phyloP scores from a whole-genome alignment of 1,284 basidiomycete genomes.

The Ceratobasidium sp. region DNA sequence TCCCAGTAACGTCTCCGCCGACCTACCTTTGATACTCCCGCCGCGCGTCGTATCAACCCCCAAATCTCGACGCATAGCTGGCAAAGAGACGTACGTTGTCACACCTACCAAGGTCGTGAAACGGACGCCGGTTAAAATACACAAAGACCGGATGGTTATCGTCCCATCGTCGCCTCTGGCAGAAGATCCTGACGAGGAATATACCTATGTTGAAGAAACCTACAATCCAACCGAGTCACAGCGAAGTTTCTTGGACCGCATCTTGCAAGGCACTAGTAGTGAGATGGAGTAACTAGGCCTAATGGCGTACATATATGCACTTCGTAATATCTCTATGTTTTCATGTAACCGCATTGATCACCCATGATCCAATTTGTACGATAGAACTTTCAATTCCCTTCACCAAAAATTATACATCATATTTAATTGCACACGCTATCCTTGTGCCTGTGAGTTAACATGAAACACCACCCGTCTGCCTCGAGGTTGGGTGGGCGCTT shows the following conservation, averaged over 20 bases:
- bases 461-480: no score
- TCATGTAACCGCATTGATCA: not conserved
- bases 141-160: not conserved
- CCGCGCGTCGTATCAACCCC: not conserved
- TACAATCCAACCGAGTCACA: conserved; percentile 26
- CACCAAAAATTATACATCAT: not conserved
- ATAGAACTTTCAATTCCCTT: not conserved
- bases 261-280: conserved; percentile 6
- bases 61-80: not conserved
- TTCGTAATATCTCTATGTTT: not conserved
- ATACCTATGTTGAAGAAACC: conserved; percentile 24
- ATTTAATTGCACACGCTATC: no score
- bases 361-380: conserved; percentile 5
- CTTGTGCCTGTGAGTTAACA: no score
- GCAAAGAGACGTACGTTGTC: conserved; percentile 11
- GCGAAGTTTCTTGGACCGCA: conserved; percentile 17
- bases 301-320: not conserved
- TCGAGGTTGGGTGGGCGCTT: no score
- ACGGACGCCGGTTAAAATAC: not conserved
- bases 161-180: not conserved
- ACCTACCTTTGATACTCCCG: not conserved
- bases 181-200: conserved; percentile 5
- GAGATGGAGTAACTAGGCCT: not conserved
- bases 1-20: not conserved
- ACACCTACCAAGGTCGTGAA: conserved; percentile 18